Conservation (phyloP, 805 yeast genomes). For the Maudiozyma pseudohumilis region DNA sequence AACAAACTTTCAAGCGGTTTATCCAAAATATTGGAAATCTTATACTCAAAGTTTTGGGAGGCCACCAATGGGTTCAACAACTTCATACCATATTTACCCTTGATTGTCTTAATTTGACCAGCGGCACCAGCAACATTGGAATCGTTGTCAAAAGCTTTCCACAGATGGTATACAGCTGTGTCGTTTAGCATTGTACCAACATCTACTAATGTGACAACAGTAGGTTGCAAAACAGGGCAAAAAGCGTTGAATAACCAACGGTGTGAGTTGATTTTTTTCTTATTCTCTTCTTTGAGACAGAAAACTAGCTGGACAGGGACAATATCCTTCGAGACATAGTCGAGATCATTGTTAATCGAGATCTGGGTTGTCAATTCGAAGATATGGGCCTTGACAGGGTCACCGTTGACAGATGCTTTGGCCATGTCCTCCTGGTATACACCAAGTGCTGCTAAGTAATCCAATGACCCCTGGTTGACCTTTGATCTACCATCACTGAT, state of each 20-base stretch:
- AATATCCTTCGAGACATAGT: conserved; percentile 81
- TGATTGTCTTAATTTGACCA: conserved; percentile 93
- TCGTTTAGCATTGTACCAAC: conserved; percentile 97
- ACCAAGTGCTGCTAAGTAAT: conserved; percentile 87
- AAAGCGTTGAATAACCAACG: conserved; percentile 96
- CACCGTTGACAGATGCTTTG: conserved; percentile 83
- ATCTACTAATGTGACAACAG: conserved; percentile 78
- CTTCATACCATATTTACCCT: conserved; percentile 78
- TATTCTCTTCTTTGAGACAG: conserved; percentile 85
- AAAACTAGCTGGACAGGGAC: conserved; percentile 92
- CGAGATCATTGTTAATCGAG: conserved; percentile 79
- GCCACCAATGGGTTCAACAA: conserved; percentile 87
- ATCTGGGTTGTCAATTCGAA: conserved; percentile 96
- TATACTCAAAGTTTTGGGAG: conserved; percentile 92
- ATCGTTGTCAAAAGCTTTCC: conserved; percentile 96
- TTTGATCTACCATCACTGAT: conserved; percentile 93
- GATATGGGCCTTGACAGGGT: conserved; percentile 84
- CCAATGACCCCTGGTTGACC: conserved; percentile 74
- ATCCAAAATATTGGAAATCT: conserved; percentile 92
- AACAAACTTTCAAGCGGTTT: conserved; percentile 88
- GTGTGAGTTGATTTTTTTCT: conserved; percentile 92
- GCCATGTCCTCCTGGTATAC: conserved; percentile 97
- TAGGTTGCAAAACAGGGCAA: conserved; percentile 87
- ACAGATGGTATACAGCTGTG: conserved; percentile 79
- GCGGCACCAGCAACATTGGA: conserved; percentile 99